phyloP scores from a whole-genome alignment of 805 yeast genomes.

The Saturnispora galanensis region DNA sequence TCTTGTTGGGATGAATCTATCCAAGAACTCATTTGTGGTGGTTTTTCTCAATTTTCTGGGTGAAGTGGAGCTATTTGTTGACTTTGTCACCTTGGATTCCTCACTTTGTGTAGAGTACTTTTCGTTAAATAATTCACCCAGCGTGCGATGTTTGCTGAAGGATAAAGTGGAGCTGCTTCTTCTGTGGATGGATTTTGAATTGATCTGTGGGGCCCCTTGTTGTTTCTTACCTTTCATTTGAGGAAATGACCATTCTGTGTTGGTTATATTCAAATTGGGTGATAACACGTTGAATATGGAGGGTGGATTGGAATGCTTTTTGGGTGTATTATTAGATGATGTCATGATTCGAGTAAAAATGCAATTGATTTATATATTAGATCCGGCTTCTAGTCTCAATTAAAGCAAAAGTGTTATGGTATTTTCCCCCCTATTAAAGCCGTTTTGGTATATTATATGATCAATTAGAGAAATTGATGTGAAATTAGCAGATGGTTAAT shows the following conservation, averaged over 20 bases:
- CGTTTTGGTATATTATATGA: too few species aligned
- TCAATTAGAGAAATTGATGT: too few species aligned
- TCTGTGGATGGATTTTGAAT: slow-evolving; percentile 4
- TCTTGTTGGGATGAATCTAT: slow-evolving; percentile 54
- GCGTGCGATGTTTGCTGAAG: slow-evolving; percentile 6
- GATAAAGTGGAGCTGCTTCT: slow-evolving; percentile 8
- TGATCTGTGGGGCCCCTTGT: slow-evolving; percentile 1
- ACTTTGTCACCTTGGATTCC: not conserved
- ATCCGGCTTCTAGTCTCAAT: too few species aligned
- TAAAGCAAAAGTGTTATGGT: too few species aligned
- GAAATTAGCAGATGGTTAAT: too few species aligned
- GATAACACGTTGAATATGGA: slow-evolving; percentile 25
- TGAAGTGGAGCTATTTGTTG: slow-evolving; percentile 8
- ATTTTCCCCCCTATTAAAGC: too few species aligned
- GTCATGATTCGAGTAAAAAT: not conserved
- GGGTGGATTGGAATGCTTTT: slow-evolving; percentile 7
- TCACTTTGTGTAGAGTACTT: slow-evolving; percentile 3
- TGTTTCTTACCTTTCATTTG: slow-evolving; percentile 2
- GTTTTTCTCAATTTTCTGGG: slow-evolving; percentile 24
- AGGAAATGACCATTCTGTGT: slow-evolving; percentile 25
- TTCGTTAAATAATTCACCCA: slow-evolving; percentile 10
- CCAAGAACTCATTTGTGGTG: slow-evolving; percentile 31
- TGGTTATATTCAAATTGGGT: slow-evolving; percentile 28
- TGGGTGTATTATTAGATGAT: not conserved
- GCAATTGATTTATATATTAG: not conserved